These are phyloP conservation scores for Orychophragmus violaceus DNA, from an alignment of 345 rosid genomes.

Conservation along the genomic window DNA sequence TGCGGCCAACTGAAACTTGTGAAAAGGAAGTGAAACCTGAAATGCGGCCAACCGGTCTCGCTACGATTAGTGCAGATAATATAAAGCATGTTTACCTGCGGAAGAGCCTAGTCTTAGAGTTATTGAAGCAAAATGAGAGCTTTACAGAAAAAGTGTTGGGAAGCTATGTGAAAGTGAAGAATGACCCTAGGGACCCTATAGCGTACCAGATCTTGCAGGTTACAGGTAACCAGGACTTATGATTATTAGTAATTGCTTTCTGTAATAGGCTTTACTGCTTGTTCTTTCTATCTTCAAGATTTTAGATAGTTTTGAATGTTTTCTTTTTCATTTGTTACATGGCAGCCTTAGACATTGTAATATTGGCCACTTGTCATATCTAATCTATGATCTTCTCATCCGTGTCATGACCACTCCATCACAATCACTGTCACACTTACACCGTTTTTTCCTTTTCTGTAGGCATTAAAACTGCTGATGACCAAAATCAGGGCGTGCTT, in stretches of 20 bases:
- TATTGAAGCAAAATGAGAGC: conserved; percentile 27
- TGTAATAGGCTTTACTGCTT: neutral
- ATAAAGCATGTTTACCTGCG: conserved; percentile 50
- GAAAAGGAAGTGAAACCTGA: neutral
- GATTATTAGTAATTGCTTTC: neutral
- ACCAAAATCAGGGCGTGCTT: conserved; percentile 1
- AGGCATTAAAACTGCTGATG: conserved; percentile 12
- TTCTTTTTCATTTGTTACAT: neutral
- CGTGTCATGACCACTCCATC: neutral
- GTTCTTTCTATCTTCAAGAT: neutral
- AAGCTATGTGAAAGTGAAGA: conserved; percentile 54
- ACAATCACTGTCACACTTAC: neutral
- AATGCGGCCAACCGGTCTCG: conserved; percentile 30
- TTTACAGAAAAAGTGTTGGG: conserved; percentile 44
- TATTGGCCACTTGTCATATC: neutral
- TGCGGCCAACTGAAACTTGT: neutral
- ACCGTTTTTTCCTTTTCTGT: neutral
- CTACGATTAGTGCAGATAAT: conserved; percentile 40
- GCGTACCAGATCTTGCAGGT: conserved; percentile 31
- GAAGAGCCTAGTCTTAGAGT: conserved; percentile 41
- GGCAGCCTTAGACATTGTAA: neutral
- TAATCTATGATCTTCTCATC: neutral
- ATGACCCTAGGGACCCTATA: conserved; percentile 22
- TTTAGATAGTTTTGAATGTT: neutral
- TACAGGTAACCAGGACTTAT: conserved; percentile 18